Base-by-base conservation (phyloP, 306 rosid genomes). In the Leucaena leucocephala region DNA sequence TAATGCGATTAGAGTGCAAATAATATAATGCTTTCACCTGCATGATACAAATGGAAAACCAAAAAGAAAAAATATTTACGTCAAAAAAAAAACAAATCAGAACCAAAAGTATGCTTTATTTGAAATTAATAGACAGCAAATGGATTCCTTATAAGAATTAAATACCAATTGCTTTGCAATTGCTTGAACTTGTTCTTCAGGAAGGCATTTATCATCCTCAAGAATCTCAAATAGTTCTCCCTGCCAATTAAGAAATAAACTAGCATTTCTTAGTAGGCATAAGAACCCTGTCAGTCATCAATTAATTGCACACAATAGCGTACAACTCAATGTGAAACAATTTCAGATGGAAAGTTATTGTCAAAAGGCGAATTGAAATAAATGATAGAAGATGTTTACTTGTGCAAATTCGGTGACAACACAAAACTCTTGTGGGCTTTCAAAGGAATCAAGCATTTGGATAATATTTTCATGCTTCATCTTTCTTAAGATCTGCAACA, bases 161-260 rank as follows among this genome's bases (percentile, higher is more conserved):
- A 82, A 68, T 91, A 94, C 98, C 97, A 94, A 85, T 86, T 94
- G 97, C 87, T 94, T 94, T 80, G 27, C 27, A 27, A 27, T 27
- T 27, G 27, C 27, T 27, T 27, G 27, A 27, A 27, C 27, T 27
- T 27, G 27, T 27, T 27, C 27, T 27, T 27, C 27, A 27, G 27
- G 27, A 27, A 27, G 27, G 27, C 27, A 27, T 27, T 27, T 27
- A 27, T 27, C 27, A 27, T 27, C 27, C 27, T 27, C 27, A 21
- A 94, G 98, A 91, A 94, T 89, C 88, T 92, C 98, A 91, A 94
- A 94, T 39, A 94, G 91, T 80, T 94, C 98, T 49, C 98, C 98
- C 97, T 90, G 79, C 43, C 61, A 49, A 82, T 74, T 67, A 82
- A 72, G 71, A 80, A 76, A 49, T 77, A 68, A 22, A 52, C 74